phyloP scores from a whole-genome alignment of 2,329 filamentous ascomycete species.

The Madurella mycetomatis region DNA sequence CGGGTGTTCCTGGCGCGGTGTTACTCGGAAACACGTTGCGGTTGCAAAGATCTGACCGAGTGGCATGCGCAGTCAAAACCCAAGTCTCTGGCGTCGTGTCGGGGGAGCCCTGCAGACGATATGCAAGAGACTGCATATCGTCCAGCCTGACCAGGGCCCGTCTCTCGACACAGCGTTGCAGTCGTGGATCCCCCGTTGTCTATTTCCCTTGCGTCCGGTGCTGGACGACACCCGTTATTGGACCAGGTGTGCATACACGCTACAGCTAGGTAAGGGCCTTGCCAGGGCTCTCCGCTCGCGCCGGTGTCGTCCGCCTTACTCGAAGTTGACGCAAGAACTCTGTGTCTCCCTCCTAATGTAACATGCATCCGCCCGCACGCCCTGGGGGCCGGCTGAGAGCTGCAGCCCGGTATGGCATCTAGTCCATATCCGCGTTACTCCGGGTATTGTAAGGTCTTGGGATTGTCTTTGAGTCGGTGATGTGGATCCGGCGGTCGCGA shows the following conservation, averaged over 20 bases:
- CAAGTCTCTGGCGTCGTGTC: background rate
- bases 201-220: conserved; percentile 6
- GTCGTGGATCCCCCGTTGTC: conserved; percentile 11
- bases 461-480: conserved; percentile 8
- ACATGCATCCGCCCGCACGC: conserved; percentile 17
- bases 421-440: background rate
- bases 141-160: conserved; percentile 20
- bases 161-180: conserved; percentile 17
- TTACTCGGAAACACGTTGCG: conserved; percentile 1
- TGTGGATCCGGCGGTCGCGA: background rate
- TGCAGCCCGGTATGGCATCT: background rate
- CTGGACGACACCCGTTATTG: conserved; percentile 5
- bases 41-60: background rate
- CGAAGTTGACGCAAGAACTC: conserved; percentile 9
- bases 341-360: background rate
- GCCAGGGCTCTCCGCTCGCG: conserved; percentile 10
- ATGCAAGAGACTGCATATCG: conserved; percentile 15
- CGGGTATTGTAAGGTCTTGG: conserved; percentile 2
- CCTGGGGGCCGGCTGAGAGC: conserved; percentile 18
- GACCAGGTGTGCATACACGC: conserved; percentile 16
- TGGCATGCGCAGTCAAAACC: conserved; percentile 1
- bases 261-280: conserved; percentile 25
- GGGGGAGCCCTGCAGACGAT: conserved; percentile 7
- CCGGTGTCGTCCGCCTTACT: conserved; percentile 7
- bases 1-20: conserved; percentile 2